Evolutionary conservation across 306 rosid species (phyloP).

Genomic region (Cucumis hystrix): DNA sequence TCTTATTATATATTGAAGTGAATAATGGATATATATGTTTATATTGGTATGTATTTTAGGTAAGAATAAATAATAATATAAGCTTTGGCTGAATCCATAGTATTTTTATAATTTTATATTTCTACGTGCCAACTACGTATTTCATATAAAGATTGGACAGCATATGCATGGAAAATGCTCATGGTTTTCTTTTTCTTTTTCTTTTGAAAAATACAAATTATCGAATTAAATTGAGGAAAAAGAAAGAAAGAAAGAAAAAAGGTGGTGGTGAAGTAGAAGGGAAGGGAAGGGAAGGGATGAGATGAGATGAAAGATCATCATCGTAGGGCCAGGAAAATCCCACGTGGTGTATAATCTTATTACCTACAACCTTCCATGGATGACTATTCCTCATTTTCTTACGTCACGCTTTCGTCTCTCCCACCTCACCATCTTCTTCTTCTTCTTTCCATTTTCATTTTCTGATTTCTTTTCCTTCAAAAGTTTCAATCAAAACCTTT

Average conservation of each 20-base stretch:
- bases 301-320: background rate
- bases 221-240: background rate
- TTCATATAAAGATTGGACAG: background rate
- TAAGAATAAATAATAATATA: background rate
- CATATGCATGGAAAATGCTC: conserved; percentile 1
- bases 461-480: background rate
- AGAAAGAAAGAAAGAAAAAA: background rate
- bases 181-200: background rate
- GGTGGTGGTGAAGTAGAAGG: background rate
- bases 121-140: conserved; percentile 5
- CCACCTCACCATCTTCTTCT: background rate
- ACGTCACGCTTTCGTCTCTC: conserved; percentile 1
- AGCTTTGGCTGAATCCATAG: background rate
- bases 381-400: background rate
- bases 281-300: background rate
- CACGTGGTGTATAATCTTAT: background rate
- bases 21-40: background rate
- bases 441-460: background rate
- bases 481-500: background rate
- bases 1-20: background rate
- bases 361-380: background rate
- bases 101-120: background rate
- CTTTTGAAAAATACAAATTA: background rate
- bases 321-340: background rate
- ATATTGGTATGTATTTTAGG: background rate